Evolutionary conservation across 768 basidiomycete species (phyloP), one percentile per base, ranked within the genome.

Genomic region (Lentinula guzmanii): DNA sequence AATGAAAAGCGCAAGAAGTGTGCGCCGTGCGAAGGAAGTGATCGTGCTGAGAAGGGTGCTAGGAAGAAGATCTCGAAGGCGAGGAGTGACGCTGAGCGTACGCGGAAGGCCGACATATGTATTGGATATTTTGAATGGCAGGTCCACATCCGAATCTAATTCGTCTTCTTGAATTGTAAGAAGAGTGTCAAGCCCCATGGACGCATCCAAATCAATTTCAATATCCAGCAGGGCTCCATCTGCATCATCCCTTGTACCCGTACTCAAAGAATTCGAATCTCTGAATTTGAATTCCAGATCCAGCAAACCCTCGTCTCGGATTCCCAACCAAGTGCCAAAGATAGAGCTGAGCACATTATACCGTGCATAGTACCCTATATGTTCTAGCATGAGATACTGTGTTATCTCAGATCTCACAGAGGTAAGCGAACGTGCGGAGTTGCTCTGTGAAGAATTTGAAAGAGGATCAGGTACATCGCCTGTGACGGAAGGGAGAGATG

Each of bases 301-400:
- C 24, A 55, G 28, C 18, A 55, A 21, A 6, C 53, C 53, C 18
- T 55, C 53, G 7, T 55, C 53, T 41, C 37, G 34, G 18, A 55
- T 15, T 41, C 53, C 53, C 53, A 55, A 41, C 53, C 53, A 55
- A 21, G 53, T 18, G 10, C 53, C 53, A 55, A 55, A 55, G 37
- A 39, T 18, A 13, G 53, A 42, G 13, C 53, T 55, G 18, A 55
- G 37, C 5, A 55, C 1, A 24, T 55, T 55, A 55, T 55, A 55
- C 18, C 37, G 34, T 39, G 53, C 53, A 18, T 39, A 55, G 24
- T 55, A 55, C 4, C n/a, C 37, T 7, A 55, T 55, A 55, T 55
- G 41, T 41, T 55, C 53, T 21, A 55, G 18, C 24, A 21, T 55
- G n/a, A 55, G 21, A 18, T 37, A 37, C 41, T 18, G 53, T 9